A percentile compares a stretch with the other conserved stretches of the same genome.
phyloP scores from a whole-genome alignment of 1,284 basidiomycete genomes.

The Fereydounia khargensis region DNA sequence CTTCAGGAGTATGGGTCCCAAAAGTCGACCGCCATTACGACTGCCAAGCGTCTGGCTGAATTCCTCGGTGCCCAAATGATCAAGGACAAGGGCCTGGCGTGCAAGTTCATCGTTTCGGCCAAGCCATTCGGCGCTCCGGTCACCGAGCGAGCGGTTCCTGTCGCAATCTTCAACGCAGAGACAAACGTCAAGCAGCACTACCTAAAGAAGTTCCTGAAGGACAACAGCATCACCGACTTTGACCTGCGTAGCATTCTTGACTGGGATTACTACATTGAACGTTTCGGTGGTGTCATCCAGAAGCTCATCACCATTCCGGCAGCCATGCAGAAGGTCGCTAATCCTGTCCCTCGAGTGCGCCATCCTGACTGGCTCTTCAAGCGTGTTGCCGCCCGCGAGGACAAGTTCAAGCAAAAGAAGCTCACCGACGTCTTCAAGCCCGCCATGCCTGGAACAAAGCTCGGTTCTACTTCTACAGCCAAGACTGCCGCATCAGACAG shows the following conservation, averaged over 20 bases:
- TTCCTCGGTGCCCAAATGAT: conserved; percentile 99
- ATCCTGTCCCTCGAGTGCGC: conserved; percentile 90
- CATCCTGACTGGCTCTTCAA: conserved; percentile 98
- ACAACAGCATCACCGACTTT: conserved; percentile 81
- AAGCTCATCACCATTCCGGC: conserved; percentile 99
- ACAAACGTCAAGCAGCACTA: conserved; percentile 84
- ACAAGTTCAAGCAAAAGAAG: conserved; percentile 98
- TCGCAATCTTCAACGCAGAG: conserved; percentile 98
- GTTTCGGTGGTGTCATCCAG: conserved; percentile 95
- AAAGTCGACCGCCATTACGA: conserved; percentile 97
- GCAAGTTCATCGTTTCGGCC: conserved; percentile 97
- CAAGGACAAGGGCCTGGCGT: conserved; percentile 97
- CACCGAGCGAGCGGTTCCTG: conserved; percentile 92
- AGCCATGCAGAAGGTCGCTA: conserved; percentile 93
- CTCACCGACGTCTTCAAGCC: conserved; percentile 87
- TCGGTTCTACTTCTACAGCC: background rate
- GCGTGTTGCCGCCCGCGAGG: conserved; percentile 80
- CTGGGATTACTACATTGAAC: conserved; percentile 98
- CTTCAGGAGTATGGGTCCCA: conserved; percentile 92
- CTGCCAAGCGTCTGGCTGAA: conserved; percentile 89
- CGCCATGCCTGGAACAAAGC: conserved; percentile 42
- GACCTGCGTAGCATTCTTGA: conserved; percentile 93
- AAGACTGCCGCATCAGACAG: conserved; percentile 2
- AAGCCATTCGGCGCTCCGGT: conserved; percentile 91
- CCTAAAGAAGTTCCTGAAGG: conserved; percentile 94